These are phyloP conservation scores for Meyerozyma guilliermondii DNA, from an alignment of 1,139 yeast genomes.

Conservation along the genomic window DNA sequence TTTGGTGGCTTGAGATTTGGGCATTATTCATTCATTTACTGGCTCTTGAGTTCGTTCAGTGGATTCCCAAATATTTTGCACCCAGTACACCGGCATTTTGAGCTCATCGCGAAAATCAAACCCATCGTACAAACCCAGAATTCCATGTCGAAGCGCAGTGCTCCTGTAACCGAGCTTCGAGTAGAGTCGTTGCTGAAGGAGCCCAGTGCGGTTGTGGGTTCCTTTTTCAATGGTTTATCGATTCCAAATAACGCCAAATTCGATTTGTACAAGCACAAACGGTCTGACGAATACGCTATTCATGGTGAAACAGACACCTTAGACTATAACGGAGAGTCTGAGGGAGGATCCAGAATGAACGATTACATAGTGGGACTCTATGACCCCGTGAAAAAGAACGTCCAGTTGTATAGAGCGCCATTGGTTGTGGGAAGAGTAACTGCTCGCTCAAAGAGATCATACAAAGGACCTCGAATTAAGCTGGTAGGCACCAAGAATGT, in stretches of 20 bases:
- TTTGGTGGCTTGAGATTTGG: too few relatives aligned
- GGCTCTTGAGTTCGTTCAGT: too few relatives aligned
- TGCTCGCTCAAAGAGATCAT: conserved; percentile 46
- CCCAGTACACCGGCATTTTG: too few relatives aligned
- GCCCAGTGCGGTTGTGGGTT: conserved; percentile 41
- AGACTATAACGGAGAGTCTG: conserved; percentile 64
- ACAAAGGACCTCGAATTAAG: conserved; percentile 58
- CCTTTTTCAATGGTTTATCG: conserved; percentile 71
- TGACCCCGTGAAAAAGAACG: conserved; percentile 53
- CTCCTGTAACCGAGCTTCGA: conserved; percentile 20
- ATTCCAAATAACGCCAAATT: conserved; percentile 58
- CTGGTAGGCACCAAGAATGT: conserved; percentile 49
- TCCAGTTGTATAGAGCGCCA: conserved; percentile 62
- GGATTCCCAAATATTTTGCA: too few relatives aligned
- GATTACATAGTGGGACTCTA: conserved; percentile 64
- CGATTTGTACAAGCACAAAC: conserved; percentile 56
- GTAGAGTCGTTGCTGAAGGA: conserved; percentile 26
- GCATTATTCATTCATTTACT: too few relatives aligned
- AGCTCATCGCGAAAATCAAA: conserved; percentile 1
- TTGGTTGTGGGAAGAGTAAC: conserved; percentile 51
- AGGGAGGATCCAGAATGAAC: conserved; percentile 31
- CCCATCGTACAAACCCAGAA: neutral
- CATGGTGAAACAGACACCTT: conserved; percentile 78
- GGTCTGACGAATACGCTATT: conserved; percentile 40
- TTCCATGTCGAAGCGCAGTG: neutral